Conservation (phyloP, 2,329 filamentous ascomycete species). For the Beauveria scarabaeidicola region DNA sequence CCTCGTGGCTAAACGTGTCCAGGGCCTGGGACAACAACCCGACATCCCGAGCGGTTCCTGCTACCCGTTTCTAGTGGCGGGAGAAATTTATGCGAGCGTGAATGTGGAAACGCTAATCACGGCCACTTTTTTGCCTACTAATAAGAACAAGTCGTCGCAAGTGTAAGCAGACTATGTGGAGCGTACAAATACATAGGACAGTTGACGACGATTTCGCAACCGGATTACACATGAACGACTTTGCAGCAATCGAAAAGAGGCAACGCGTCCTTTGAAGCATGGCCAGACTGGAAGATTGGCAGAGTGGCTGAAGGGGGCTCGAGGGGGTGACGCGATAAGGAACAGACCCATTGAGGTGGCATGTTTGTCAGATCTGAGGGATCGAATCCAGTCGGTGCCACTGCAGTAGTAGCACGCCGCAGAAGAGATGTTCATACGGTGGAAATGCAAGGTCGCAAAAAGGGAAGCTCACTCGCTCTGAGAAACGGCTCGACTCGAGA, state of each 20-base stretch:
- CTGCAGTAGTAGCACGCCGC: background rate
- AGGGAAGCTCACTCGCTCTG: too few relatives aligned
- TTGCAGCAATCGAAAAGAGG: background rate
- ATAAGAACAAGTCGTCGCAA: background rate
- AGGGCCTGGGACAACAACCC: background rate
- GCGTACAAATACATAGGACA: too few relatives aligned
- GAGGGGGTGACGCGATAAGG: background rate
- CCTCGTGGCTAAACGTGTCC: background rate
- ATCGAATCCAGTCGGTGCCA: background rate
- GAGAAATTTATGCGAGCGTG: background rate
- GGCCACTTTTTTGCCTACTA: background rate
- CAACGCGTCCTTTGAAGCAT: background rate
- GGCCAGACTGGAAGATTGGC: background rate
- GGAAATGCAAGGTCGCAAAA: background rate
- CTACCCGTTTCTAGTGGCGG: background rate
- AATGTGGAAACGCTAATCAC: background rate
- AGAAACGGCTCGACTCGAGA: too few relatives aligned
- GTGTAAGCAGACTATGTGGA: background rate
- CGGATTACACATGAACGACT: background rate
- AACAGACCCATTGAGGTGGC: background rate
- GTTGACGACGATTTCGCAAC: background rate
- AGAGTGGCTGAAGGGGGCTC: background rate
- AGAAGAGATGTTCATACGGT: background rate
- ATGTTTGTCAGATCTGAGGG: background rate
- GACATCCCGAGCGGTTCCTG: background rate